A percentile compares a stretch with the other conserved stretches of the same genome.
These are phyloP conservation scores for Didymella lethalis DNA, from an alignment of 2,329 filamentous ascomycete genomes.

Conservation along the genomic window DNA sequence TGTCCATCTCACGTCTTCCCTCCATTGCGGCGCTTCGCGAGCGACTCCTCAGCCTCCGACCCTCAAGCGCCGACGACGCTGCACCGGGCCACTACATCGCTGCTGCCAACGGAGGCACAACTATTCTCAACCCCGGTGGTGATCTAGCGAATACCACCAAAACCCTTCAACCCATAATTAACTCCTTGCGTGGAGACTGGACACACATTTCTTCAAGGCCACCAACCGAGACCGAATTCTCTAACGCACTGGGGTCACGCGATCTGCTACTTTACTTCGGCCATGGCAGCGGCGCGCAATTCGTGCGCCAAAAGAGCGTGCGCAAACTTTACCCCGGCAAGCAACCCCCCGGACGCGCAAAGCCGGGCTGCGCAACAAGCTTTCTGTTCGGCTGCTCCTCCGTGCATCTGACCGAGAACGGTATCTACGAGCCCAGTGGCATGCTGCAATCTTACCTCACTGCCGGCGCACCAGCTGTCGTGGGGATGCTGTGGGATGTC, in stretches of 20 bases:
- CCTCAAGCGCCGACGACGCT: conserved; percentile 16
- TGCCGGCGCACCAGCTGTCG: conserved; percentile 78
- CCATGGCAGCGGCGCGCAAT: conserved; percentile 93
- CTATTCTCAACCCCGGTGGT: conserved; percentile 87
- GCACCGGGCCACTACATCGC: conserved; percentile 59
- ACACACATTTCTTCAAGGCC: conserved; percentile 70
- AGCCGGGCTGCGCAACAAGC: conserved; percentile 71
- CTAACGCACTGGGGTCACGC: conserved; percentile 67
- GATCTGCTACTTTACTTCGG: conserved; percentile 92
- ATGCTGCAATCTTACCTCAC: conserved; percentile 92
- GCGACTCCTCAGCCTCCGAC: conserved; percentile 68
- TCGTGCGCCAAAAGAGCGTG: conserved; percentile 85
- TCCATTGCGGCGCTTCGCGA: conserved; percentile 84
- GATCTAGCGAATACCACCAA: conserved; percentile 83
- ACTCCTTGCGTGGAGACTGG: conserved; percentile 64
- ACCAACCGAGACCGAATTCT: conserved; percentile 82
- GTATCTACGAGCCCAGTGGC: conserved; percentile 84
- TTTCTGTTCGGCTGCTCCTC: conserved; percentile 96
- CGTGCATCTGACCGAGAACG: conserved; percentile 78
- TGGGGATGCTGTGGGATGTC: conserved; percentile 97
- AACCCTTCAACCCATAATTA: conserved; percentile 74
- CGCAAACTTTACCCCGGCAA: conserved; percentile 70
- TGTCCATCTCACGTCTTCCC: conserved; percentile 85
- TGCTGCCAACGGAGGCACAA: conserved; percentile 65
- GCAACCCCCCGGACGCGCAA: conserved; percentile 26